Base-by-base conservation (phyloP, 2,329 filamentous ascomycete genomes). In the Aspergillus fijiensis region DNA sequence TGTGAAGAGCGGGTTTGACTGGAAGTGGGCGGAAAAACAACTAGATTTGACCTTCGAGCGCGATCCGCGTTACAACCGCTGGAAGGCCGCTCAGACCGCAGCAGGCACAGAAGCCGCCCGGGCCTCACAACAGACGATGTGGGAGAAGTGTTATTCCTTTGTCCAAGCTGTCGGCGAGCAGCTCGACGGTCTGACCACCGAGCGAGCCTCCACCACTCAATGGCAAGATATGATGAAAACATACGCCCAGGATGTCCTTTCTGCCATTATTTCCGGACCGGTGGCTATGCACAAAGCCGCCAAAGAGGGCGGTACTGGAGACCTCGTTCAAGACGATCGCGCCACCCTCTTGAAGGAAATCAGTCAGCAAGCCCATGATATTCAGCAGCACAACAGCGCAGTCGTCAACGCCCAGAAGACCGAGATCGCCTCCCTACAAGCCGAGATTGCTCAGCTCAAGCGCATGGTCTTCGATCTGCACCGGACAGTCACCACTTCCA, bases 1-100 rank as follows among this genome's bases (percentile, higher is more conserved):
- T 5, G 65, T 77, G 5, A 63, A 69, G 21, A 73, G 72, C 57
- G 76, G 76, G 4, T 74, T 79, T 50, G 65, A 73, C 42, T 71
- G 70, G 56, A 58, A 51, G 7, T 57, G 65, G 19, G 69, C 70
- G 16, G 51, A 62, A 33, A 60, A 66, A 45, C 72, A 76, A 50
- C n/a, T 39, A 16, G 75, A 76, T 50, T 52, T 74, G 31, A 52
- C 54, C 14, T 68, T 64, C 16, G 56, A 65, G 27, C 64, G 59
- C 19, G 69, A 75, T 49, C 59, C 57, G 39, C 59, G 66, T 6
- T 60, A 66, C 12, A 48, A 64, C 9, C 69, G 72, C 21, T 78
- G 76, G 76, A 58, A 57, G 19, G 56, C 61, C 2, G 73, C 69
- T 45, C 68, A 65, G 10, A 60, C 70, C 49, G 33, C 50, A 23